phyloP scores from a whole-genome alignment of 176 grass and related monocot species.

The Bothriochloa decipiens region DNA sequence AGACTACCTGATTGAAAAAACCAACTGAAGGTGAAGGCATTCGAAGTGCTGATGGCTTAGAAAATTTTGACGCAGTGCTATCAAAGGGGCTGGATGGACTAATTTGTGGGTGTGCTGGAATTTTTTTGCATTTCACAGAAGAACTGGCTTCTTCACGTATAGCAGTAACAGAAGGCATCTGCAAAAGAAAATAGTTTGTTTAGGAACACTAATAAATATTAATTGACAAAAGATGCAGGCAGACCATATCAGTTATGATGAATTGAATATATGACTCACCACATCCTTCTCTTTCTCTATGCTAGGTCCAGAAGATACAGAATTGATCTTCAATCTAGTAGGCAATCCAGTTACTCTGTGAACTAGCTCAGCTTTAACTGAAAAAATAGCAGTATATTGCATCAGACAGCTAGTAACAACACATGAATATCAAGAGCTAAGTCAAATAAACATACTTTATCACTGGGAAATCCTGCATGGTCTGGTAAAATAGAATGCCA shows the following conservation, averaged over 20 bases:
- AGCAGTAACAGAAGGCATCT: constrained; percentile 43
- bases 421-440: not conserved
- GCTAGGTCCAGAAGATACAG: constrained; percentile 51
- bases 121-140: constrained; percentile 40
- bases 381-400: constrained; percentile 25
- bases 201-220: not conserved
- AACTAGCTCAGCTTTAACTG: constrained; percentile 45
- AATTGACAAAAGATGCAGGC: constrained; percentile 19
- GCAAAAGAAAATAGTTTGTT: constrained; percentile 34
- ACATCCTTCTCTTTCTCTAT: constrained; percentile 38
- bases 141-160: constrained; percentile 19
- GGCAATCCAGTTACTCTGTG: constrained; percentile 35
- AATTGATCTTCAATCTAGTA: constrained; percentile 46
- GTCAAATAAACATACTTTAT: not conserved
- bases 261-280: constrained; percentile 56
- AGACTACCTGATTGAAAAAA: constrained; percentile 76
- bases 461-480: not conserved
- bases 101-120: constrained; percentile 38
- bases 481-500: constrained; percentile 7
- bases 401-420: constrained; percentile 1
- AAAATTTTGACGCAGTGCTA: constrained; percentile 32
- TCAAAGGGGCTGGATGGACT: constrained; percentile 32
- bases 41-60: constrained; percentile 78
- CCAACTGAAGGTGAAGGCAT: constrained; percentile 82
- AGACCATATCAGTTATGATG: constrained; percentile 6